These are phyloP conservation scores for Blastocystis sp. DNA, from an alignment of 352 stramenopile genomes.

Conservation along the genomic window DNA sequence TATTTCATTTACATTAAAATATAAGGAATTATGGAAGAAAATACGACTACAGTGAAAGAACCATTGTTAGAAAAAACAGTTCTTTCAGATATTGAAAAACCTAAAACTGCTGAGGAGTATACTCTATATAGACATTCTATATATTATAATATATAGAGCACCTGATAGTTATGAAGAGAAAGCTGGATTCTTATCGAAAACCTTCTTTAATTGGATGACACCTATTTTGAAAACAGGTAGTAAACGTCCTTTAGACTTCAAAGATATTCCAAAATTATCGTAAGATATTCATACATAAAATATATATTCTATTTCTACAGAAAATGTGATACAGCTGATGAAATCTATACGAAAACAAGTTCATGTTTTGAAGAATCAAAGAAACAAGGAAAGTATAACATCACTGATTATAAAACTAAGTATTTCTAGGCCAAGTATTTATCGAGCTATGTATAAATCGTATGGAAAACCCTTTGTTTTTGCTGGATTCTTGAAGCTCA, in stretches of 20 bases:
- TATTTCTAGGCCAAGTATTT: conserved; percentile 10
- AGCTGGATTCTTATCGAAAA: conserved; percentile 39
- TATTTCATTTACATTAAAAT: no score
- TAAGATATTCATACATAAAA: no score
- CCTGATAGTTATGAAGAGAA: conserved; percentile 40
- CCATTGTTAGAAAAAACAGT: no score
- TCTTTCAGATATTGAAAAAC: no score
- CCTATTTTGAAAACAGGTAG: conserved; percentile 61
- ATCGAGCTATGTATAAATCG: conserved; percentile 24
- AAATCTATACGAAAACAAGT: not conserved
- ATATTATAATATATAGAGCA: no score
- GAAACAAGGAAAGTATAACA: conserved; percentile 22
- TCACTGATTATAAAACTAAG: not conserved
- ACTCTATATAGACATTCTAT: no score
- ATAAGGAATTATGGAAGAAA: no score
- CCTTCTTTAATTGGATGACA: conserved; percentile 65
- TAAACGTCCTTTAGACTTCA: conserved; percentile 53
- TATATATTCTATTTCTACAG: conserved; percentile 41
- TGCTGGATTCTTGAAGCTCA: conserved; percentile 65
- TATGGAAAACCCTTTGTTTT: conserved; percentile 68
- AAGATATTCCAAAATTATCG: conserved; percentile 62
- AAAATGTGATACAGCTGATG: conserved; percentile 12
- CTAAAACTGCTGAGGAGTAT: no score
- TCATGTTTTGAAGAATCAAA: conserved; percentile 23
- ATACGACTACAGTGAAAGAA: no score